Evolutionary conservation across 208 protist genomes (phyloP).

Genomic region (Leptomonas seymouri): DNA sequence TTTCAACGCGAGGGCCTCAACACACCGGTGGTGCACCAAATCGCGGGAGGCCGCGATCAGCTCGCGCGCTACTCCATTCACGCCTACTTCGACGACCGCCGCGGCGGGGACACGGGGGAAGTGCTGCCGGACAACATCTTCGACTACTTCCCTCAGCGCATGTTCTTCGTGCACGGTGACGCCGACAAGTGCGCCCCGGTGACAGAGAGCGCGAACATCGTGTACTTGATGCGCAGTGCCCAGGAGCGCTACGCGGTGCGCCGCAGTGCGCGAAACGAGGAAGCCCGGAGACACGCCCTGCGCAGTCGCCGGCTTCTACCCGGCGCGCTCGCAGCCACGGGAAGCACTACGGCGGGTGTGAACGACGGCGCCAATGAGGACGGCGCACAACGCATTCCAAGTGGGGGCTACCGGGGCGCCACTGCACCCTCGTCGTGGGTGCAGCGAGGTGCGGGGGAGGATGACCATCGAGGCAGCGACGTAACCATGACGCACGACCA

Average conservation of each 20-base stretch:
- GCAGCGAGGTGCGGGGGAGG: constrained; percentile 2
- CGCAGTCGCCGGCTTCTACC: constrained; percentile 21
- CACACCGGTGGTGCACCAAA: constrained; percentile 61
- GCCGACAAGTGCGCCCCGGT: constrained; percentile 75
- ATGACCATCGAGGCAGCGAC: not conserved
- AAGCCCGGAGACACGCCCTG: constrained; percentile 36
- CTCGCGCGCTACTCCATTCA: constrained; percentile 63
- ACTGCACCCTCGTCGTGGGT: not conserved
- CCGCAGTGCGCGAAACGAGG: constrained; percentile 27
- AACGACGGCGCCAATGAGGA: not conserved
- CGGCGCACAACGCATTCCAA: not conserved
- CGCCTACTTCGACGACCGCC: constrained; percentile 76
- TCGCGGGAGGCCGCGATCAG: constrained; percentile 60
- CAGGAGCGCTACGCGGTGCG: too few species aligned
- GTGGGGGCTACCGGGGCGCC: not conserved
- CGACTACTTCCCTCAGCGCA: constrained; percentile 75
- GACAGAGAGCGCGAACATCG: constrained; percentile 72
- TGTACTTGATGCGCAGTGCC: too few species aligned
- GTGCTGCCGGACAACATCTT: constrained; percentile 82
- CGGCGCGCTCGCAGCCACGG: not conserved
- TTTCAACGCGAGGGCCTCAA: constrained; percentile 72
- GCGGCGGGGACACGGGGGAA: constrained; percentile 53
- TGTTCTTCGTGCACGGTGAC: constrained; percentile 88
- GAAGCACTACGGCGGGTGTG: too few species aligned
- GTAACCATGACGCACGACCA: not conserved